Base-by-base conservation (phyloP, 2,329 filamentous ascomycete genomes). In the Monilinia fructigena region DNA sequence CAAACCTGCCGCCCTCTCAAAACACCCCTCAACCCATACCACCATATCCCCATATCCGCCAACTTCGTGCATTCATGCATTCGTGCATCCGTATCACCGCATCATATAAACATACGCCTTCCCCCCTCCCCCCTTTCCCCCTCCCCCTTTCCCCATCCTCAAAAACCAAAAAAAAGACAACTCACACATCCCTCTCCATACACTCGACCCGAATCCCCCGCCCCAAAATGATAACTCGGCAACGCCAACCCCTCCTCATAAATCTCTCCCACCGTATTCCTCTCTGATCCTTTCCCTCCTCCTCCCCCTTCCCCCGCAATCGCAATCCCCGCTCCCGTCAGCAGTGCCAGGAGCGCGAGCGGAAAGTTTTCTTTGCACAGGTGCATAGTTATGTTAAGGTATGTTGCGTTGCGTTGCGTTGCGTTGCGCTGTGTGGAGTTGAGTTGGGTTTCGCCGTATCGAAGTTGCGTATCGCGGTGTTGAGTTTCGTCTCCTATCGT, bases 161-260 rank as follows among this genome's bases (percentile, higher is more conserved):
- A 28, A 35, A 14, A 38, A 31, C 45, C 62, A 58, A 35, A 61
- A 31, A 23, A 3, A n/a, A 55, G n/a, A 8, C n/a, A 26, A 82
- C 87, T 79, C 73, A 91, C 89, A 87, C 85, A 77, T 86, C 90
- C 68, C 89, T 83, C 74, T 90, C 89, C 81, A 92, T 85, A 80
- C 89, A 92, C 74, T 88, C 88, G 26, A 92, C 87, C 48, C 83
- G 82, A 68, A 92, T 89, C 14, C 84, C 84, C 77, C 18, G 89
- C 87, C 72, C 87, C 87, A 74, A 88, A 89, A 73, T 85, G 84
- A 74, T 89, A 89, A 38, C 85, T 86, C 0, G 86, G 85, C 55
- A 87, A 31, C 18, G 74, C 74, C 16, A 75, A 70, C 55, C 68
- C 70, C 56, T 72, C 68, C 7, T 64, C 54, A 48, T 66, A 69